A percentile compares a stretch with the other conserved stretches of the same genome.
Evolutionary conservation across 257 asterid genomes (phyloP).

Genomic region (Solanum pimpinellifolium): DNA sequence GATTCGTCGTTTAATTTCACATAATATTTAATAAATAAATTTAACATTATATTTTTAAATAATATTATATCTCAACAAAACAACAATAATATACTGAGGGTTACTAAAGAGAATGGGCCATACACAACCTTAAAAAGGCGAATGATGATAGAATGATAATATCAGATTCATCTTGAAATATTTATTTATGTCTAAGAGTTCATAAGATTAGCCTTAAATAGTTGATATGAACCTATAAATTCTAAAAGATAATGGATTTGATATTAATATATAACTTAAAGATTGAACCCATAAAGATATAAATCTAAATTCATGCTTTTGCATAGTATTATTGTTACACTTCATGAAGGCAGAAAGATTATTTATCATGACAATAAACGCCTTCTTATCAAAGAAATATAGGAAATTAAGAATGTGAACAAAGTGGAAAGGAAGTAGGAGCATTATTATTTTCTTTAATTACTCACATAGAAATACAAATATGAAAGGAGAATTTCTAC

Average conservation of each 20-base stretch:
- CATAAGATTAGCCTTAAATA: no score
- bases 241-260: not conserved
- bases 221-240: no score
- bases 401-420: not conserved
- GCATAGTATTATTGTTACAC: not conserved
- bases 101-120: not conserved
- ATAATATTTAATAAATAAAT: not conserved
- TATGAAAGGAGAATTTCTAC: not conserved
- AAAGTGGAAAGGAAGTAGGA: not conserved
- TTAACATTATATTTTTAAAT: not conserved
- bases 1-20: not conserved
- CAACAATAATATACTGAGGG: no score
- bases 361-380: not conserved
- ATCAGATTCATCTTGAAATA: no score
- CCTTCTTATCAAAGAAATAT: not conserved
- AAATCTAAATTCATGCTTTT: no score
- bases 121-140: no score
- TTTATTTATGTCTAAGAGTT: no score
- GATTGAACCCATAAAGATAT: not conserved
- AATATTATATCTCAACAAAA: no score
- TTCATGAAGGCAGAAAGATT: not conserved
- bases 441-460: not conserved
- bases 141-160: no score
- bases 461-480: not conserved
- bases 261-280: no score